phyloP scores from a whole-genome alignment of 140 eudicot species.

The Stevia rebaudiana region DNA sequence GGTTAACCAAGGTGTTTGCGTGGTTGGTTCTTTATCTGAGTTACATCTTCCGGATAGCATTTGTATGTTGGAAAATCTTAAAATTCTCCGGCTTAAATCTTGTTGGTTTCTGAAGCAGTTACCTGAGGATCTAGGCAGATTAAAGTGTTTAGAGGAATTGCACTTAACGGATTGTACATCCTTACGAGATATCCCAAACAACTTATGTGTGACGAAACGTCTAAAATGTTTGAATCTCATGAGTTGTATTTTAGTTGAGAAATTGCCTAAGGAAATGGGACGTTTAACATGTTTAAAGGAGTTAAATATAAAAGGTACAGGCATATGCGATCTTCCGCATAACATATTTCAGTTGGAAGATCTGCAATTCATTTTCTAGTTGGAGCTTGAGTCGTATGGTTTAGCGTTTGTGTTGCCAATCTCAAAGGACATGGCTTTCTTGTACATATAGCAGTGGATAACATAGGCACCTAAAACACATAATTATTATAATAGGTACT shows the following conservation, averaged over 20 bases:
- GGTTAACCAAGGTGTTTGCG: too few relatives aligned
- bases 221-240: background rate
- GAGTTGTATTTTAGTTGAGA: background rate
- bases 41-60: background rate
- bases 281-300: background rate
- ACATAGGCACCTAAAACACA: background rate
- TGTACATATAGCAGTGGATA: background rate
- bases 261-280: background rate
- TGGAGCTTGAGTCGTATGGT: conserved; percentile 11
- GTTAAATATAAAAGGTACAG: background rate
- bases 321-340: background rate
- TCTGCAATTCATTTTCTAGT: background rate
- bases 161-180: background rate
- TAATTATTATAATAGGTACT: background rate
- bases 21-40: too few relatives aligned
- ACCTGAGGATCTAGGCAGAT: conserved; percentile 8
- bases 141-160: background rate
- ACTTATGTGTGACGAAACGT: background rate
- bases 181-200: background rate
- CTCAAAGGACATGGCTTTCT: background rate
- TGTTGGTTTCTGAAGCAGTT: background rate
- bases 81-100: background rate
- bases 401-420: too few relatives aligned
- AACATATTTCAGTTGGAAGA: conserved; percentile 5
- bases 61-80: background rate